Evolutionary conservation across 495 filamentous ascomycete genomes (phyloP), one percentile per base, ranked within the genome.

Genomic region (Podospora didyma): DNA sequence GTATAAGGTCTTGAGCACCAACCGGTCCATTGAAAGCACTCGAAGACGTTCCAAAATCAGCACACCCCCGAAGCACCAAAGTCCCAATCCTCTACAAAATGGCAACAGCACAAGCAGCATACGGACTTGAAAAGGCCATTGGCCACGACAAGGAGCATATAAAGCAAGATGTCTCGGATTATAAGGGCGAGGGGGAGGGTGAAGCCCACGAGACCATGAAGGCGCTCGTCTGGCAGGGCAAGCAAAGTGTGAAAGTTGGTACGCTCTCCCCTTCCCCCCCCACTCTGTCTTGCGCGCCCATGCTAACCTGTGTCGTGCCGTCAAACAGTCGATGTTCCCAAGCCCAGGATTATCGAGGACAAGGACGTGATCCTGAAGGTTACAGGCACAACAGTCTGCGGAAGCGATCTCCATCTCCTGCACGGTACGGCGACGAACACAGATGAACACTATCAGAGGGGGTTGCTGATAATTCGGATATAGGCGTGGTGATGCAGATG

Each of bases 381-480:
- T 22, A 96, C 92, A 0, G 90, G 90, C 1, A 86, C 79, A 55
- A 96, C 90, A 0, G 85, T 97, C 54, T 96, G 92, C 72, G 92
- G 92, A 3, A 87, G 82, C 54, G 92, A 97, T 60, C 75, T 96
- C 9, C 92, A 96, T 63, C 73, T 96, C 21, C 81, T 88, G 31
- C 90, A 96, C 63, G 85, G 82, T 71, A 47, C 26, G 26, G 22
- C 19, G 42, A n/a, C 3, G 20, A 47, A 12, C 16, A 19, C 22
- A 19, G 12, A 47, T 20, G 21, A 21, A 6, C 12, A 7, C 39
- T 4, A 14, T 14, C 19, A 47, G 16, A 26, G 14, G 22, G 14
- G 7, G 4, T 21, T 19, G 20, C 39, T 53, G 10, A 77, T 14
- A 19, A n/a, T 12, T 4, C 22, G 14, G 31, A 4, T 23, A 14